These are phyloP conservation scores for Chloranthus sessilifolius DNA, from an alignment of 164 flowering plant species.

Conservation along the genomic window DNA sequence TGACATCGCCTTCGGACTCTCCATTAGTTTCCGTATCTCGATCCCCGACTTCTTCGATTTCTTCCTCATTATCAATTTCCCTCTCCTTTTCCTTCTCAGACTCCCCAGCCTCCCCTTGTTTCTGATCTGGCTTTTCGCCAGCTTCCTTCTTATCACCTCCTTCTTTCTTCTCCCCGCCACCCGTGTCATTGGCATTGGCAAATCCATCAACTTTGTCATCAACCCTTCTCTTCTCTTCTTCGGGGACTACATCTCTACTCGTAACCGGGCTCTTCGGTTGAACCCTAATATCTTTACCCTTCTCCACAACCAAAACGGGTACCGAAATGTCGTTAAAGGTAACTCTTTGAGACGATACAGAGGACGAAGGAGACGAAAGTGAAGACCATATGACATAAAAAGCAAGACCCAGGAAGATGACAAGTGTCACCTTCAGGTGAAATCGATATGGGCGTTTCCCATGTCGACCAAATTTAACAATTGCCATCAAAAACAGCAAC, in stretches of 20 bases:
- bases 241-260: constrained; percentile 9
- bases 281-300: constrained; percentile 12
- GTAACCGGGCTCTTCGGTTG: constrained; percentile 13
- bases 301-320: constrained; percentile 30
- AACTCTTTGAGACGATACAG: constrained; percentile 56
- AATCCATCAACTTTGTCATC: constrained; percentile 4
- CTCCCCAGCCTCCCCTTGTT: constrained; percentile 26
- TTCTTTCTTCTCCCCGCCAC: constrained; percentile 23
- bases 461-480: constrained; percentile 51
- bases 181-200: constrained; percentile 7
- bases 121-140: constrained; percentile 8
- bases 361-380: constrained; percentile 51
- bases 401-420: constrained; percentile 70
- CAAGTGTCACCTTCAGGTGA: constrained; percentile 61
- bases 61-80: constrained; percentile 33
- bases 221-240: constrained; percentile 21
- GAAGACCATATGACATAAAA: constrained; percentile 68
- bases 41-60: constrained; percentile 24
- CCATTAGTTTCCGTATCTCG: constrained; percentile 23
- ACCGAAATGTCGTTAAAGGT: constrained; percentile 65
- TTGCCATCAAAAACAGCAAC: too few species aligned
- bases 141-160: constrained; percentile 11
- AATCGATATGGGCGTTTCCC: constrained; percentile 67
- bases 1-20: constrained; percentile 37
- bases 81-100: constrained; percentile 25